Evolutionary conservation across 1,284 basidiomycete genomes (phyloP), one percentile per base, ranked within the genome.

Genomic region (Hymenochaete sp.): DNA sequence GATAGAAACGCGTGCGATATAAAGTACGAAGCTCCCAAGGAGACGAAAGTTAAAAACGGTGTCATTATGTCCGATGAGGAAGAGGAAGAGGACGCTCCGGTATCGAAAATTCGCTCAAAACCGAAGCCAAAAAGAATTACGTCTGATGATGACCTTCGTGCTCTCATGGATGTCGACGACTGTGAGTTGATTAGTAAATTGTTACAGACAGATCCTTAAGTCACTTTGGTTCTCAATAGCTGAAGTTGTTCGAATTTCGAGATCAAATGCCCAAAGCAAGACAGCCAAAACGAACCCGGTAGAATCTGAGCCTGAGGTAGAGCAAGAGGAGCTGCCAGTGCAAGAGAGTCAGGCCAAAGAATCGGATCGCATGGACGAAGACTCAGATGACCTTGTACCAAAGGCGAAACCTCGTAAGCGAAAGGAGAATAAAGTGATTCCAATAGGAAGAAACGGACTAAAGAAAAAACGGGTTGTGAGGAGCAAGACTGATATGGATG

Each of bases 121-220:
- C 54, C 48, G 13, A 63, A 57, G 44, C 48, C 44, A 25, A 63
- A 63, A 49, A 35, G 13, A 35, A 48, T 50, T 9, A 56, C 55
- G 39, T 49, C 53, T 7, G 56, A 62, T 26, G 62, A 59, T 7
- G 73, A 73, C 3, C 58, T 77, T 24, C 64, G 64, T 35, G 77
- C 73, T 9, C 73, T 86, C 68, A 85, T 86, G 83, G 82, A 87
- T 45, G 70, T 85, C 44, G 79, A 83, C 51, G 82, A 87, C 57
- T 74, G 80, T 80, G 44, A 27, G 68, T 35, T 6, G 14, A 9
- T 14, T 14, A 10, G 9, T 31, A 31, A 14, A 14, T 9, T 31
- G 14, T 31, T 14, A 31, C 28, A 31, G 14, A 31, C 14, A 52
- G 6, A n/a, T 13, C 32, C 19, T 25, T 41, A 35, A 14, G n/a